Conservation (phyloP, 768 basidiomycete species). For the Agaricus blazei region DNA sequence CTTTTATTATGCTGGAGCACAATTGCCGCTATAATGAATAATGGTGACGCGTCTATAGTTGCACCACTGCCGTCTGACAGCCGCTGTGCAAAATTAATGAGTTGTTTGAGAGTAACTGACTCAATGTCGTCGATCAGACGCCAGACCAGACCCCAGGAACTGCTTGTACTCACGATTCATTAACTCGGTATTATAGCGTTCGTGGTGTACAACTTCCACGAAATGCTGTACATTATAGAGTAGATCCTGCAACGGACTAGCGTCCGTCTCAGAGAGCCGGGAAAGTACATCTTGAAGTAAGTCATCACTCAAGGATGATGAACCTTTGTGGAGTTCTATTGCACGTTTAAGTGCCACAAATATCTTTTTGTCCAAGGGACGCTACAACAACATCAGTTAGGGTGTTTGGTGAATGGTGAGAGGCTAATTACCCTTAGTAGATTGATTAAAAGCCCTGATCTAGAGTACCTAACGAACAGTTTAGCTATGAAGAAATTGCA, state of each 20-base stretch:
- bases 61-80: conserved; percentile 49
- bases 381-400: conserved; percentile 26
- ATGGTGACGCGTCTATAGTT: conserved; percentile 48
- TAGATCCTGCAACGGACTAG: conserved; percentile 43
- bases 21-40: conserved; percentile 45
- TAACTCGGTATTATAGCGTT: conserved; percentile 45
- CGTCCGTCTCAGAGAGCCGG: conserved; percentile 46
- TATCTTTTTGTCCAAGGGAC: conserved; percentile 39
- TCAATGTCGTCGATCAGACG: not conserved
- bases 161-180: conserved; percentile 44
- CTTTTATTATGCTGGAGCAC: conserved; percentile 59
- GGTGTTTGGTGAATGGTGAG: not conserved
- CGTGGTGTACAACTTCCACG: conserved; percentile 52
- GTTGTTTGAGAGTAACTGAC: conserved; percentile 52
- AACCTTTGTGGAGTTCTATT: conserved; percentile 30
- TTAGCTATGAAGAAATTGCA: not conserved
- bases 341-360: conserved; percentile 51
- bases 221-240: conserved; percentile 53
- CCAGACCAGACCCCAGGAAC: not conserved
- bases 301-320: conserved; percentile 21
- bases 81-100: conserved; percentile 50
- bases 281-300: conserved; percentile 53
- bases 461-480: conserved; percentile 1
- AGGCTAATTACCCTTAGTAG: conserved; percentile 47
- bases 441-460: conserved; percentile 29